Base-by-base conservation (phyloP, 2,329 filamentous ascomycete species). In the Teratosphaeriaceae sp. region DNA sequence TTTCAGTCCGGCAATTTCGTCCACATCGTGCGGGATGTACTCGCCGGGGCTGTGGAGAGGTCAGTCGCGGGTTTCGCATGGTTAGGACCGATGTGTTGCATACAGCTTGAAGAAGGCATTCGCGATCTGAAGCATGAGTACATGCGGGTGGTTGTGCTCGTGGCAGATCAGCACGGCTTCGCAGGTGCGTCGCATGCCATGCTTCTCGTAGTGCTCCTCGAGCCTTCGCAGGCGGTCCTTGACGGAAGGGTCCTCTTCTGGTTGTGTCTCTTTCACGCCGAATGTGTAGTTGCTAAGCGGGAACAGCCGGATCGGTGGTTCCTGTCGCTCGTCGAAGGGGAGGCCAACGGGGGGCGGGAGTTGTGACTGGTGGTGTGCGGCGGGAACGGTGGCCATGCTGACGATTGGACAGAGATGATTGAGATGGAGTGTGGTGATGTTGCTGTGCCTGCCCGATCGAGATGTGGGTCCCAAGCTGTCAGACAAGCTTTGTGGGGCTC, bases 221-320 rank as follows among this genome's bases (percentile, higher is more conserved):
- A 98, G 76, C 7, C 92, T 82, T 71, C 90, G 89, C 52, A 98
- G 74, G 2, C 92, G 85, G 44, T 92, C 89, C 44, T 95, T 79
- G 2, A 98, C 92, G 0, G 88, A 96, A 0, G 90, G 89, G 60
- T 98, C 92, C 68, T 98, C 92, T 68, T 98, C 92, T 2, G 90
- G 92, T 64, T 98, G 92, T 18, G 86, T 94, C 72, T 97, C 92
- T 69, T 98, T 98, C 48, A 94, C 94, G 50, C 90, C 90, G 60
- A 98, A 97, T 19, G 92, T 97, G 74, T 98, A 98, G 75, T 97
- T 98, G 54, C 88, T 95, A 38, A 98, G 78, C 24, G 92, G 92
- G 34, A 45, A 48, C 7, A 48, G 43, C 5, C 56, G 45, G 60
- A 98, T 89, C 2, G 88, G 92, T 56, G 82, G 72, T 24, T 90